Conservation (phyloP, 306 rosid genomes). For the Benincasa hispida region DNA sequence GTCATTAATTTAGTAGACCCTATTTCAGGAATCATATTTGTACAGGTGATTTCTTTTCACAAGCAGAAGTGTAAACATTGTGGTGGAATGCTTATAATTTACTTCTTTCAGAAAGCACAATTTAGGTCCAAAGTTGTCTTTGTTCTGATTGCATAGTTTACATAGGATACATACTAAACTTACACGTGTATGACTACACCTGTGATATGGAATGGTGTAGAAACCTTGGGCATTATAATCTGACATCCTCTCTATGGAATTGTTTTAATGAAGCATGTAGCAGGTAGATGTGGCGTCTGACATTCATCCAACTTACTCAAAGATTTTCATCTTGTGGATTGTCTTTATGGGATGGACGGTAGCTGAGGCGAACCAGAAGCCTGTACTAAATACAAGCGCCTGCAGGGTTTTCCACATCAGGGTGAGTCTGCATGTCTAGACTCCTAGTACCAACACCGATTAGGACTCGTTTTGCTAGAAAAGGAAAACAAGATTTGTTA, state of each 20-base stretch:
- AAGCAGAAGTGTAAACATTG: not conserved
- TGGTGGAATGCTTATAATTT: not conserved
- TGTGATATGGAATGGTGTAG: constrained; percentile 12
- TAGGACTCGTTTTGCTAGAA: not conserved
- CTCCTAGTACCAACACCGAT: not conserved
- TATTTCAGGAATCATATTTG: not conserved
- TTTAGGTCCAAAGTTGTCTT: not conserved
- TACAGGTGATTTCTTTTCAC: not conserved
- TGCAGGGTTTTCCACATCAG: constrained; percentile 86
- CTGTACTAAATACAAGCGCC: constrained; percentile 80
- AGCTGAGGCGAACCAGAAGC: constrained; percentile 83
- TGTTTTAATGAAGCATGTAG: constrained; percentile 59
- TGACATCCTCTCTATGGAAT: constrained; percentile 18
- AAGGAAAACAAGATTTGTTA: not conserved
- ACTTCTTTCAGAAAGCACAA: not conserved
- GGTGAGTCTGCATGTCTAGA: constrained; percentile 58
- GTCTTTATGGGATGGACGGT: constrained; percentile 17
- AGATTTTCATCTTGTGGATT: not conserved
- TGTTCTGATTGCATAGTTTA: not conserved
- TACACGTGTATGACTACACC: constrained; percentile 20
- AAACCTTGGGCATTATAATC: constrained; percentile 10
- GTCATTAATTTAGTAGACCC: not conserved
- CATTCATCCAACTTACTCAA: not conserved
- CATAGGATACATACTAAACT: not conserved
- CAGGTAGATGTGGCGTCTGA: constrained; percentile 8